Evolutionary conservation across 352 stramenopile species (phyloP).

Genomic region (Globisporangium cylindrosporum): DNA sequence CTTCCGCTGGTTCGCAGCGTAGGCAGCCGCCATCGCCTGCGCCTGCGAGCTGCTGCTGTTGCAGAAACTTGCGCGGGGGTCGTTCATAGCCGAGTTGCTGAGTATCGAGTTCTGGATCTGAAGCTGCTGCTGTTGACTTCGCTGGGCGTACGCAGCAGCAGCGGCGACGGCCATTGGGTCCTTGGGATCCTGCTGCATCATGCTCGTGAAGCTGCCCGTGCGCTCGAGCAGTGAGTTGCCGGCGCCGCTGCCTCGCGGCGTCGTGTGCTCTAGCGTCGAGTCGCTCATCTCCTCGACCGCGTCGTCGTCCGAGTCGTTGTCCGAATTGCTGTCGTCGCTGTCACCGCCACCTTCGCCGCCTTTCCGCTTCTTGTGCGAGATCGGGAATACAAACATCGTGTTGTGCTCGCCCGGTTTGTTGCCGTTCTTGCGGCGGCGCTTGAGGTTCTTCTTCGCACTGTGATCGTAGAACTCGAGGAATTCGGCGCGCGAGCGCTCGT

Average conservation of each 20-base stretch:
- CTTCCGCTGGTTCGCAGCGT: slow-evolving; percentile 14
- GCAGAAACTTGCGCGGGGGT: slow-evolving; percentile 13
- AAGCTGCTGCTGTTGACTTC: slow-evolving; percentile 16
- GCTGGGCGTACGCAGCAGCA: slow-evolving; percentile 11
- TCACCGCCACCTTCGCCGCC: slow-evolving; percentile 34
- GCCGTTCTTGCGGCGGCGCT: slow-evolving; percentile 40
- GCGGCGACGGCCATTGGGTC: slow-evolving; percentile 4
- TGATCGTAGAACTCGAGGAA: slow-evolving; percentile 87
- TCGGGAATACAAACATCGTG: slow-evolving; percentile 82
- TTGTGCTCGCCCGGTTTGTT: slow-evolving; percentile 46
- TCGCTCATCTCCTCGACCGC: slow-evolving; percentile 21
- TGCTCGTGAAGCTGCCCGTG: slow-evolving; percentile 14
- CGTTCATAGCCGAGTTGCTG: neutral
- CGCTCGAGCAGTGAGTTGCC: slow-evolving; percentile 12
- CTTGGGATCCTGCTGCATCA: slow-evolving; percentile 22
- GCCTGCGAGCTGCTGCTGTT: neutral
- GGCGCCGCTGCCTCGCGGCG: slow-evolving; percentile 10
- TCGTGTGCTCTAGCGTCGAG: slow-evolving; percentile 18
- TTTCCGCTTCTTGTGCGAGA: slow-evolving; percentile 46
- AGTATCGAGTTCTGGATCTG: neutral
- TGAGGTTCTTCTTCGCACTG: slow-evolving; percentile 61
- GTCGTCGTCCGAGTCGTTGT: slow-evolving; percentile 21
- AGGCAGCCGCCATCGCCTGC: slow-evolving; percentile 17
- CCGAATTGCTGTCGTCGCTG: slow-evolving; percentile 29
- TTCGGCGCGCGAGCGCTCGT: slow-evolving; percentile 79